Conservation (phyloP, 179 eudicot genomes). For the Patellifolia procumbens region DNA sequence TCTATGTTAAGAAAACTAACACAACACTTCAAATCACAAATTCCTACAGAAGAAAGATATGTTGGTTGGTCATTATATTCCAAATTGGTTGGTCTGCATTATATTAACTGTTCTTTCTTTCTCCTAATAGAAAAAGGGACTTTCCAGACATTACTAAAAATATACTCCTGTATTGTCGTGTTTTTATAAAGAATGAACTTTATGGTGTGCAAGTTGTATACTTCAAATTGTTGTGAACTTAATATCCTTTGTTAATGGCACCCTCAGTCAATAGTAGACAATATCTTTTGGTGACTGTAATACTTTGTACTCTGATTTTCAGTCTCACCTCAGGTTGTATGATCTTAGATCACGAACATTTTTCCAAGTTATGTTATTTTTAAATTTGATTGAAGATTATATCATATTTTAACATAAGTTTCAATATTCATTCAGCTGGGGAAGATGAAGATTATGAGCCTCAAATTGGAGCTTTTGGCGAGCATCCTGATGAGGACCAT, state of each 20-base stretch:
- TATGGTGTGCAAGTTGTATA: slow-evolving; percentile 1
- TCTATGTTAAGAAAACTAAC: slow-evolving; percentile 17
- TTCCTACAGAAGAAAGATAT: slow-evolving; percentile 19
- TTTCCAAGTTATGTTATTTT: not conserved
- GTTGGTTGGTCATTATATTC: slow-evolving; percentile 11
- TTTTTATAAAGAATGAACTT: slow-evolving; percentile 10
- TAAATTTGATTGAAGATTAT: not conserved
- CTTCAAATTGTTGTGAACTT: slow-evolving; percentile 1
- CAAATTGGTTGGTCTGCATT: slow-evolving; percentile 23
- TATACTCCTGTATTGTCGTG: not conserved
- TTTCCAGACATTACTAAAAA: not conserved
- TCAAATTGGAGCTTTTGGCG: slow-evolving; percentile 16
- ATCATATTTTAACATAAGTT: not conserved
- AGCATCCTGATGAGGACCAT: slow-evolving; percentile 20
- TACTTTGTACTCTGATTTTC: slow-evolving; percentile 24
- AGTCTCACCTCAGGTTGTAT: slow-evolving; percentile 32
- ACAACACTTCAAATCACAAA: slow-evolving; percentile 12
- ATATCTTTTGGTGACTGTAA: slow-evolving; percentile 28
- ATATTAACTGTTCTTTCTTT: slow-evolving; percentile 1
- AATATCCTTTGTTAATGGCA: slow-evolving; percentile 32
- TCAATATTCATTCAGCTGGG: slow-evolving; percentile 10
- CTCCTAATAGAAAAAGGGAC: slow-evolving; percentile 1
- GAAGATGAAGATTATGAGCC: slow-evolving; percentile 29
- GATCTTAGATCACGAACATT: not conserved
- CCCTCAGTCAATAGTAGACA: slow-evolving; percentile 22